phyloP scores from a whole-genome alignment of 495 filamentous ascomycete species.

The Neurospora sp. region DNA sequence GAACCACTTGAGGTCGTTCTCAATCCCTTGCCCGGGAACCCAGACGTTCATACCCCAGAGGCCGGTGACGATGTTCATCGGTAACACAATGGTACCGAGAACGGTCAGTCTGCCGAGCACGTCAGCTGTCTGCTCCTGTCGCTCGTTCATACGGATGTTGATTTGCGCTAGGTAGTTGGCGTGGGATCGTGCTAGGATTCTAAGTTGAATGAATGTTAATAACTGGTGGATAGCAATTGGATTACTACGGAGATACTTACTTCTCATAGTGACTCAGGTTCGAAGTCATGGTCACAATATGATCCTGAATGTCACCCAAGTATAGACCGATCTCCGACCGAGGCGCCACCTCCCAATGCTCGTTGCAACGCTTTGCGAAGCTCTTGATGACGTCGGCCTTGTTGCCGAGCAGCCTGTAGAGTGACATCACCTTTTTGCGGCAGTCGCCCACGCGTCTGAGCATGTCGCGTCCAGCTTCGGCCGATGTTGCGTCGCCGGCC shows the following conservation, averaged over 20 bases:
- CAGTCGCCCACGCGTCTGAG: slow-evolving; percentile 83
- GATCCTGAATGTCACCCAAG: slow-evolving; percentile 95
- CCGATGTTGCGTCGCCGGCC: slow-evolving; percentile 28
- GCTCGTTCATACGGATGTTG: slow-evolving; percentile 96
- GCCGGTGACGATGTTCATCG: slow-evolving; percentile 97
- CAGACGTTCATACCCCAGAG: slow-evolving; percentile 99
- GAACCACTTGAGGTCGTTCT: slow-evolving; percentile 48
- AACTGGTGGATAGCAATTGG: neutral
- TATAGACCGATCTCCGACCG: slow-evolving; percentile 92
- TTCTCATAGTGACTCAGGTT: slow-evolving; percentile 94
- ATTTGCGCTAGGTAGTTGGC: slow-evolving; percentile 88
- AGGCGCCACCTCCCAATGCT: slow-evolving; percentile 94
- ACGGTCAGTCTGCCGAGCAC: slow-evolving; percentile 92
- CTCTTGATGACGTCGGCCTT: slow-evolving; percentile 99
- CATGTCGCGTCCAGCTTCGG: slow-evolving; percentile 66
- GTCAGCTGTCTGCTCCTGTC: slow-evolving; percentile 90
- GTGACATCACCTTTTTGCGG: slow-evolving; percentile 87
- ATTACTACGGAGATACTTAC: slow-evolving; percentile 37
- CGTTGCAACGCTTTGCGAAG: slow-evolving; percentile 97
- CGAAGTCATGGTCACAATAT: slow-evolving; percentile 95
- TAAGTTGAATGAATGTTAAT: slow-evolving; percentile 23
- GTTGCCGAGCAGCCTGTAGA: slow-evolving; percentile 87
- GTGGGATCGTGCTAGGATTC: slow-evolving; percentile 84
- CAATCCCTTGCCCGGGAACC: slow-evolving; percentile 74
- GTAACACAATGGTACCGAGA: slow-evolving; percentile 89